Evolutionary conservation across 1,139 yeast species (phyloP), one percentile per base, ranked within the genome.

Genomic region (Zygosaccharomyces sapae): DNA sequence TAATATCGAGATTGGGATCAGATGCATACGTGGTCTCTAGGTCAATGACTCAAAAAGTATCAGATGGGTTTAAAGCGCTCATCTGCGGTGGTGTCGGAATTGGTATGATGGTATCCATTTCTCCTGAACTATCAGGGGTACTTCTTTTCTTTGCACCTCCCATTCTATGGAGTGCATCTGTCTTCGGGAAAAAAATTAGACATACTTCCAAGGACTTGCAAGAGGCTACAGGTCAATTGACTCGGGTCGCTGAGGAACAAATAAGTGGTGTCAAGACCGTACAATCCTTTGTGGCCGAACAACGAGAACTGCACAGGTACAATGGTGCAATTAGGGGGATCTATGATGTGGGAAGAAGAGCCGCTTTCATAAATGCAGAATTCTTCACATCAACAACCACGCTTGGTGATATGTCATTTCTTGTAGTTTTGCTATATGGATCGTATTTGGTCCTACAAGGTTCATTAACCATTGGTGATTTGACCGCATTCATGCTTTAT

Each of bases 181-280:
- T 79, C 25, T 89, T 88, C 64, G 97, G 97, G 45, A 77, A 88
- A 49, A 76, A 81, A 56, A 84, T 90, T 43, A 80, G 95, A 55
- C 74, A 76, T 35, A 76, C 89, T 34, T 85, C 96, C 0, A 76
- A 88, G 51, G 75, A 76, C 40, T 77, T 90, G 49, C 97, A 92
- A 66, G 88, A 86, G 51, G 86, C 90, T 19, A 77, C 95, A 27
- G 97, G 97, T 29, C 77, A 81, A 18, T 71, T 92, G 63, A 86
- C 96, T 0, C 86, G 87, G 61, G 95, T 87, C 5, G 83, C 95
- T 12, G 97, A 92, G 63, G 97, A 92, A 59, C 88, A 92, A 55
- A 73, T 92, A 50, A 86, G 85, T 64, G 95, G 95, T 4, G 76
- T 90, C 44, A 81, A 79, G 58, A 89, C 96, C 0, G 86, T 92